Evolutionary conservation across 805 yeast species (phyloP).

Genomic region (Suhomyces prunicola): DNA sequence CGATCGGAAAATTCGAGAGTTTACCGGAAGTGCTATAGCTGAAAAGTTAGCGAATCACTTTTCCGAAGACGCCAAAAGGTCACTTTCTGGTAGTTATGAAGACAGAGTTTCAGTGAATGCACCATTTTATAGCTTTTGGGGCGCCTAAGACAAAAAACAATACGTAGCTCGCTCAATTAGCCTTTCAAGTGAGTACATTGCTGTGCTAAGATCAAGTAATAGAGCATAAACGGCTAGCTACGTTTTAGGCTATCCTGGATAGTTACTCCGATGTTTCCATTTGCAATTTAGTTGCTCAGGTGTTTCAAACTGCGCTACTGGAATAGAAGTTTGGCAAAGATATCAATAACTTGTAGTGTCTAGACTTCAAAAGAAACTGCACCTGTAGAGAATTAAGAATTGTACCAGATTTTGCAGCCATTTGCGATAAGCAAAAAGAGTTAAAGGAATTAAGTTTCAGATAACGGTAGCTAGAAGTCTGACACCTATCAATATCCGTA

Average conservation of each 20-base stretch:
- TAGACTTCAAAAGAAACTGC: neutral
- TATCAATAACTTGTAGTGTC: neutral
- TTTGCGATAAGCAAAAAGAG: neutral
- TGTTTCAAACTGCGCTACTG: neutral
- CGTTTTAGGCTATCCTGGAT: too few relatives aligned
- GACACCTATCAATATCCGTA: neutral
- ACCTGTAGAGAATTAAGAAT: neutral
- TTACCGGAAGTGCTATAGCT: neutral
- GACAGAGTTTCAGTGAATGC: neutral
- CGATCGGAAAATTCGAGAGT: neutral
- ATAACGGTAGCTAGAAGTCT: neutral
- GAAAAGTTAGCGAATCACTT: neutral
- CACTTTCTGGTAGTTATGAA: neutral
- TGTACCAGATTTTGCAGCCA: neutral
- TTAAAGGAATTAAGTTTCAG: neutral
- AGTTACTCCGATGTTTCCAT: too few relatives aligned
- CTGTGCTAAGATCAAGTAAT: neutral
- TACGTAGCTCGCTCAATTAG: neutral
- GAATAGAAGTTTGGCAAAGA: neutral
- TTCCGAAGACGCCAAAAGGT: neutral
- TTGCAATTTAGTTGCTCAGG: neutral
- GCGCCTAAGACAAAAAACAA: neutral
- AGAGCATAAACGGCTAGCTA: neutral
- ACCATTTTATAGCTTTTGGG: neutral
- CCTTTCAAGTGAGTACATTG: neutral